A percentile compares a stretch with the other conserved stretches of the same genome.
Conservation (phyloP, 108 stramenopile genomes). For the Aureococcus anophagefferens region DNA sequence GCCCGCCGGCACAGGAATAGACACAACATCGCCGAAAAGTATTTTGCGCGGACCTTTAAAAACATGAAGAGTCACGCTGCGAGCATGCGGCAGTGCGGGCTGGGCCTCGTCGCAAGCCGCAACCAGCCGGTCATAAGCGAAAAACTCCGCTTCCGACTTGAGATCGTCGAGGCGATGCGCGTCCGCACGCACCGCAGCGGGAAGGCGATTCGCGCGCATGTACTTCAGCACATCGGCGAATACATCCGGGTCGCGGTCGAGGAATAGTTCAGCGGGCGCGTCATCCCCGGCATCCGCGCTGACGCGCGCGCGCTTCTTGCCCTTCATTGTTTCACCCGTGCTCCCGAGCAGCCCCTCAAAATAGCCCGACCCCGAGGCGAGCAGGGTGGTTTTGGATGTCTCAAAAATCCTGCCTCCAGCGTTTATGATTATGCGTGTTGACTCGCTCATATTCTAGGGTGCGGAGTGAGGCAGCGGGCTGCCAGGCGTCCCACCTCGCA, state of each 20-base stretch:
- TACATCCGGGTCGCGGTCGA: constrained; percentile 5
- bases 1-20: too few species aligned
- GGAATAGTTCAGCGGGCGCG: background rate
- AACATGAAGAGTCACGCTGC: too few species aligned
- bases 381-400: background rate
- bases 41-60: too few species aligned
- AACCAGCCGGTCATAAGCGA: background rate
- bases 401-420: background rate
- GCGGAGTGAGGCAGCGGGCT: too few species aligned
- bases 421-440: background rate
- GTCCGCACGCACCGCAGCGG: background rate
- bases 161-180: background rate
- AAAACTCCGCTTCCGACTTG: constrained; percentile 3
- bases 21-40: too few species aligned
- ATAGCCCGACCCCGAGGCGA: background rate
- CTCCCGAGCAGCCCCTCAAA: background rate
- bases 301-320: background rate
- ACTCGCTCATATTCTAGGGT: too few species aligned
- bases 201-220: background rate
- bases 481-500: too few species aligned
- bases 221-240: background rate
- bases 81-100: too few species aligned
- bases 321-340: background rate
- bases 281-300: background rate
- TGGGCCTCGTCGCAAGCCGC: background rate